Base-by-base conservation (phyloP, 192 early-diverging fungal genomes). In the Linnemannia elongata region DNA sequence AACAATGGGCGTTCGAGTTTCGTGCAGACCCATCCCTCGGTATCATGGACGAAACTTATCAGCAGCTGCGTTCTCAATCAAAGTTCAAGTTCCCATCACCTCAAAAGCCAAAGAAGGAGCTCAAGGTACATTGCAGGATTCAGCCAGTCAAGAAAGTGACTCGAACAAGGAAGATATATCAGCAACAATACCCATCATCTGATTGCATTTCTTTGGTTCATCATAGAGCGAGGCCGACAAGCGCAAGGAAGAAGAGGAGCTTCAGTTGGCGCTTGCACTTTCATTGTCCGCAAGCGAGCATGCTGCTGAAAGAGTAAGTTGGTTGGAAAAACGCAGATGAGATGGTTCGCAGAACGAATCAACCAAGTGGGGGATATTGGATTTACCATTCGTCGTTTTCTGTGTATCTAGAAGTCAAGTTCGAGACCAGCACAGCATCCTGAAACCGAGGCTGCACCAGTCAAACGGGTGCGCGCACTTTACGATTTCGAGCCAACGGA, bases 401-500 rank as follows among this genome's bases (percentile, higher is more conserved):
- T 63, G 22, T 42, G 9, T 78, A 1, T 82, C 30, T 80, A 79
- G 41, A 81, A 81, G 39, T 82, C 83, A 6, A 69, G n/a, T 24
- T 77, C 77, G 13, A 81, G 76, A 18, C 57, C 82, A 33, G 36
- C 84, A 22, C 78, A 83, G 24, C 76, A 87, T 17, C 79, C 86
- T 0, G 82, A 87, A 42, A 30, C 86, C 20, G 77, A 80, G 10
- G 81, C 71, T 24, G 79, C 92, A 36, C 89, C 87, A 77, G 90
- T 95, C 73, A 96, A 97, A 57, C 92, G 95, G 52, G 99, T 99
- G 18, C 94, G 95, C 63, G 97, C 97, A 17, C 88, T 98, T 49
- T 99, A 97, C 82, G 99, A 99, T 80, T 99, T 98, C 84, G 88
- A 92, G 49, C 96, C 97, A 9, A 94, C 96, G 1, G 97, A 99